These are phyloP conservation scores for Podila clonocystis DNA, from an alignment of 192 early-diverging fungal genomes.

Conservation along the genomic window DNA sequence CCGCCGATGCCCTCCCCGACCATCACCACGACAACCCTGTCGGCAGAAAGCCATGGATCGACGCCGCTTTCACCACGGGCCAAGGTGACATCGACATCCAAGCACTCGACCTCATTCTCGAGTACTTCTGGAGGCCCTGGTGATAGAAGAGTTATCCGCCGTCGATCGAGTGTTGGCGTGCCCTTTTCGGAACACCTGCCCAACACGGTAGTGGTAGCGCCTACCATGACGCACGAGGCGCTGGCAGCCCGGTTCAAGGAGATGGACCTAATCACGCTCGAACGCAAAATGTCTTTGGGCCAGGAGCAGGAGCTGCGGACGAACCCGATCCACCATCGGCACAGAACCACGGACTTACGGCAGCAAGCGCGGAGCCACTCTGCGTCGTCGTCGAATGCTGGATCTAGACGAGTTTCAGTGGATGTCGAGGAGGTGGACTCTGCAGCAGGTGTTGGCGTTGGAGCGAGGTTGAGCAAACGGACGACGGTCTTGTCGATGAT, in stretches of 20 bases:
- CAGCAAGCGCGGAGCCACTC: constrained; percentile 6
- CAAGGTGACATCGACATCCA: background rate
- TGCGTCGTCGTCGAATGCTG: constrained; percentile 17
- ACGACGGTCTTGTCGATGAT: background rate
- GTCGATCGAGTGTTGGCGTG: background rate
- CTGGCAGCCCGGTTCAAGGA: constrained; percentile 48
- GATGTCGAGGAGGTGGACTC: constrained; percentile 5
- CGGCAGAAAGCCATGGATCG: constrained; percentile 16
- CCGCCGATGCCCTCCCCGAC: constrained; percentile 26
- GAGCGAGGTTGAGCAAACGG: background rate
- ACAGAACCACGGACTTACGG: constrained; percentile 27
- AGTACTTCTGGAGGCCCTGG: background rate
- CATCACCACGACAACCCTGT: constrained; percentile 15
- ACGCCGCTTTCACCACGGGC: constrained; percentile 3
- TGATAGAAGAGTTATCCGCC: background rate
- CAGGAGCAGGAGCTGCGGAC: constrained; percentile 32
- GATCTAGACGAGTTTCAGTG: constrained; percentile 26
- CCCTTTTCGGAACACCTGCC: constrained; percentile 22
- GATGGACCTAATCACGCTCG: constrained; percentile 37
- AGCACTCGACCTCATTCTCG: background rate
- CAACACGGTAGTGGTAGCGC: constrained; percentile 13
- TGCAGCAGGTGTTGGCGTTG: background rate
- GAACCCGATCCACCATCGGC: constrained; percentile 44
- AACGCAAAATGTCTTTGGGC: background rate
- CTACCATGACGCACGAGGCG: constrained; percentile 46